Percentiles rank a stretch among this genome's conserved stretches.
Evolutionary conservation across 441 rosid species (phyloP).

Genomic region (Pelargonium australe): DNA sequence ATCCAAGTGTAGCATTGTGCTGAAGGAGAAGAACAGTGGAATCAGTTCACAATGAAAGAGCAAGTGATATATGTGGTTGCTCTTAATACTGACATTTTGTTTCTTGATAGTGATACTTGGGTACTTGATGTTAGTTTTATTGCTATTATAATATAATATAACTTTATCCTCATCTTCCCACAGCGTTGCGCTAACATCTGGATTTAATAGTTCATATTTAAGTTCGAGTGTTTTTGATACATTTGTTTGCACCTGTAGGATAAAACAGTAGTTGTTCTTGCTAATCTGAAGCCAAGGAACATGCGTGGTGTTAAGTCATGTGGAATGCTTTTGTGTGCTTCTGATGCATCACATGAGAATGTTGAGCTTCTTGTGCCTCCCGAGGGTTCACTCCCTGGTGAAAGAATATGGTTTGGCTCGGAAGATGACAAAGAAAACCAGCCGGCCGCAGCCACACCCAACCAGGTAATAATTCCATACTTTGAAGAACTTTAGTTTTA

Average conservation of each 20-base stretch:
- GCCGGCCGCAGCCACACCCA: slow-evolving; percentile 58
- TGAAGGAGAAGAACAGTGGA: background rate
- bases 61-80: background rate
- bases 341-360: slow-evolving; percentile 66
- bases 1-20: background rate
- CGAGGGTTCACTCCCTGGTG: slow-evolving; percentile 58
- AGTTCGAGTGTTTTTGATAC: background rate
- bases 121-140: too few relatives aligned
- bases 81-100: too few relatives aligned
- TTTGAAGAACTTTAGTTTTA: background rate
- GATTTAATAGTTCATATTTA: background rate
- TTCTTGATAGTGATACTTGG: too few relatives aligned
- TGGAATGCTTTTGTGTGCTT: slow-evolving; percentile 89
- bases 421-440: slow-evolving; percentile 42
- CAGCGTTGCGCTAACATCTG: background rate
- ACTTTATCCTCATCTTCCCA: too few relatives aligned
- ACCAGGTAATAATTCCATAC: slow-evolving; percentile 40
- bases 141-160: too few relatives aligned
- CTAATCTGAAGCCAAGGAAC: slow-evolving; percentile 81
- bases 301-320: slow-evolving; percentile 88
- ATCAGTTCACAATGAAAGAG: background rate
- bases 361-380: slow-evolving; percentile 82
- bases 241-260: slow-evolving; percentile 25
- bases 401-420: slow-evolving; percentile 77
- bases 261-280: slow-evolving; percentile 68